Conservation (phyloP, 2,329 filamentous ascomycete species). For the Aspergillus melleus region DNA sequence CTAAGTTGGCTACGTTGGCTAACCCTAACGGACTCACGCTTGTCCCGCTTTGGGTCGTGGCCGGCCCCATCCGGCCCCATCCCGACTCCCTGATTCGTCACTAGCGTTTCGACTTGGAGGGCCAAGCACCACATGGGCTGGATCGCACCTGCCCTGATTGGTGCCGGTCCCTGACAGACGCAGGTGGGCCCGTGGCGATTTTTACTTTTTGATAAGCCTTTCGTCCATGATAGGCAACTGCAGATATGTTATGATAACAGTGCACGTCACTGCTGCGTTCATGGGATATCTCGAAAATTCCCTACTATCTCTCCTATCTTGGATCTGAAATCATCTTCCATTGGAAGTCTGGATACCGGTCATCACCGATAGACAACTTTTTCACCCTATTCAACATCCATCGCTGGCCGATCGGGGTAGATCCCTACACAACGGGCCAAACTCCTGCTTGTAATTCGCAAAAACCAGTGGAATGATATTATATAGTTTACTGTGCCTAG, state of each 20-base stretch:
- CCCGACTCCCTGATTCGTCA: not conserved
- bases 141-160: slow-evolving; percentile 1
- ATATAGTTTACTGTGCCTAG: too few relatives aligned
- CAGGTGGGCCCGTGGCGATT: not conserved
- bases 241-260: not conserved
- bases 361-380: too few relatives aligned
- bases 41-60: not conserved
- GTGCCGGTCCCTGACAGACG: slow-evolving; percentile 4
- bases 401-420: too few relatives aligned
- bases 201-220: slow-evolving; percentile 8
- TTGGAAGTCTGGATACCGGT: not conserved
- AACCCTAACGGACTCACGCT: slow-evolving; percentile 8
- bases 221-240: slow-evolving; percentile 11
- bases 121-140: slow-evolving; percentile 6
- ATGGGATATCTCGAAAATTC: too few relatives aligned
- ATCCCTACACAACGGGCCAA: too few relatives aligned
- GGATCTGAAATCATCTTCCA: too few relatives aligned
- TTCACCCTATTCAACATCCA: not conserved
- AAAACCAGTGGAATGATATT: too few relatives aligned
- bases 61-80: too few relatives aligned
- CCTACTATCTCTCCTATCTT: too few relatives aligned
- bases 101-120: not conserved
- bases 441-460: too few relatives aligned
- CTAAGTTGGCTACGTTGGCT: too few relatives aligned
- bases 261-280: too few relatives aligned